Evolutionary conservation across 768 basidiomycete genomes (phyloP).

Genomic region (Tulasnella sp.): DNA sequence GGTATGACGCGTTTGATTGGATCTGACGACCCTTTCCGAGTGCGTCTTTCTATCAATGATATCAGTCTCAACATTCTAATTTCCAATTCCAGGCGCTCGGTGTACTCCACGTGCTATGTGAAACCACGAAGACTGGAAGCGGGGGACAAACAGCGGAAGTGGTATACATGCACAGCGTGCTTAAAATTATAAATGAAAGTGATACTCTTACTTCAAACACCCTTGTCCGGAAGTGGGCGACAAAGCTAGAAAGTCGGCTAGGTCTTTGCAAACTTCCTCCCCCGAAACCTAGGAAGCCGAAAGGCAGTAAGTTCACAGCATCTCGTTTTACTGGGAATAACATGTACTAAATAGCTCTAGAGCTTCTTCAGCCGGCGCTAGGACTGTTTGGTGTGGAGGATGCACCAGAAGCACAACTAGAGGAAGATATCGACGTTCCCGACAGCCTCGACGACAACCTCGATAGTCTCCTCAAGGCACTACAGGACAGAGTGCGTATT

Average conservation of each 20-base stretch:
- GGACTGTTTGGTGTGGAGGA: no score
- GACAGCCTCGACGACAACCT: constrained; percentile 66
- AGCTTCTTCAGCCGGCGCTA: neutral
- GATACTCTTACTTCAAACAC: constrained; percentile 42
- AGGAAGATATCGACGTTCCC: constrained; percentile 53
- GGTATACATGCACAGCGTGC: constrained; percentile 35
- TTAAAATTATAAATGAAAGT: constrained; percentile 32
- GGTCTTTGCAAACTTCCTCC: constrained; percentile 48
- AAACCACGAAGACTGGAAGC: constrained; percentile 51
- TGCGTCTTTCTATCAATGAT: constrained; percentile 25
- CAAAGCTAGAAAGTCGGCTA: constrained; percentile 57
- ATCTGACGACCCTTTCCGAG: constrained; percentile 39
- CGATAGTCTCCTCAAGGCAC: constrained; percentile 53
- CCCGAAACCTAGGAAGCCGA: constrained; percentile 24
- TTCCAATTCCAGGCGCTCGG: constrained; percentile 46
- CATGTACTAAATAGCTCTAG: neutral
- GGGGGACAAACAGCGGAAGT: constrained; percentile 39
- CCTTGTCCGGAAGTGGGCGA: constrained; percentile 52
- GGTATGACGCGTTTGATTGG: constrained; percentile 30
- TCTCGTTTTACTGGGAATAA: neutral
- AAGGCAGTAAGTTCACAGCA: constrained; percentile 18
- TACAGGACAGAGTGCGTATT: constrained; percentile 66
- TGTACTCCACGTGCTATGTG: constrained; percentile 53
- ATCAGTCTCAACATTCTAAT: constrained; percentile 1
- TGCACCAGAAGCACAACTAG: constrained; percentile 9